Conservation (phyloP, 352 stramenopile genomes). For the Globisporangium okanoganense region DNA sequence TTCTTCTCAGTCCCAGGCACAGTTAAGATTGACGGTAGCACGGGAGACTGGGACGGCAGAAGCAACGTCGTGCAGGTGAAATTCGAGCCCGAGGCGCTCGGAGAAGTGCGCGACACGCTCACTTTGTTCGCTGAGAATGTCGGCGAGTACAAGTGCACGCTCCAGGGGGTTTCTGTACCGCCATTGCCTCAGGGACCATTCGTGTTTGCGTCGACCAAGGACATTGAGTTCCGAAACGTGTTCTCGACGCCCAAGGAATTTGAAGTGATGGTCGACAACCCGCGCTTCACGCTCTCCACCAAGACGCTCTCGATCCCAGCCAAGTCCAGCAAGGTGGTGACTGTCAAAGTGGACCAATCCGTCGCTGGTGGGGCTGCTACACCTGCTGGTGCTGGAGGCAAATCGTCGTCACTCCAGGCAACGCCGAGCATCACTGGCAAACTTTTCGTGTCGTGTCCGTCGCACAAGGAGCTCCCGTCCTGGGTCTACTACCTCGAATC, state of each 20-base stretch:
- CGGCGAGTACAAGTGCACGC: conserved; percentile 82
- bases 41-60: conserved; percentile 73
- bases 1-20: conserved; percentile 66
- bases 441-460: conserved; percentile 74
- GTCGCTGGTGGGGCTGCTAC: not conserved
- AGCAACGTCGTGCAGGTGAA: conserved; percentile 55
- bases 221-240: conserved; percentile 91
- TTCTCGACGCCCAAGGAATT: conserved; percentile 79
- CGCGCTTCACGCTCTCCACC: conserved; percentile 55
- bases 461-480: conserved; percentile 61
- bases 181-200: conserved; percentile 85
- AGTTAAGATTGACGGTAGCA: conserved; percentile 42
- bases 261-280: conserved; percentile 74
- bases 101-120: conserved; percentile 80
- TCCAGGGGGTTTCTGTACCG: conserved; percentile 74
- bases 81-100: conserved; percentile 89
- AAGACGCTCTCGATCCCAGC: conserved; percentile 61
- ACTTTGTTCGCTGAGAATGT: conserved; percentile 51
- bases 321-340: conserved; percentile 60
- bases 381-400: conserved; percentile 8
- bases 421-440: conserved; percentile 47
- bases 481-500: conserved; percentile 88
- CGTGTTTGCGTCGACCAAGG: conserved; percentile 46
- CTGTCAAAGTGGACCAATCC: conserved; percentile 47
- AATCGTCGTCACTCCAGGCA: not conserved